These are phyloP conservation scores for Talaromyces wortmannii DNA, from an alignment of 495 filamentous ascomycete genomes.

Conservation along the genomic window DNA sequence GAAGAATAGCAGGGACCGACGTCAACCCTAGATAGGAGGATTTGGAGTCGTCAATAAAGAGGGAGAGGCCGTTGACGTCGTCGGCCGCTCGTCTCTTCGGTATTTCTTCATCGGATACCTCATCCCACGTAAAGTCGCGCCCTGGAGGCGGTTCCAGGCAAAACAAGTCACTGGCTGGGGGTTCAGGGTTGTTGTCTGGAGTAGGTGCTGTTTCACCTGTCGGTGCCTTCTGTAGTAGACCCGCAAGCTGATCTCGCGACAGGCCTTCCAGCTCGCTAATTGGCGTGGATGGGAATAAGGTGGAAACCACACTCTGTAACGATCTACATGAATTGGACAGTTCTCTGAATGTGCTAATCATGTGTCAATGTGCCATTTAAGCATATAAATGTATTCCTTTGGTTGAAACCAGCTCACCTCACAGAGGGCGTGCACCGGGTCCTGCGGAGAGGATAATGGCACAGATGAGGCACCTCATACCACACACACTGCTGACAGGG, in stretches of 20 bases:
- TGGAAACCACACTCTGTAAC: background rate
- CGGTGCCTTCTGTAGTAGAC: background rate
- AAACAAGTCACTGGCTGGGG: background rate
- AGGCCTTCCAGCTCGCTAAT: background rate
- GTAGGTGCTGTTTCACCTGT: background rate
- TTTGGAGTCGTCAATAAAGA: constrained; percentile 29
- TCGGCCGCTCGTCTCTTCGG: constrained; percentile 22
- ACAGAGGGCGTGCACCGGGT: background rate
- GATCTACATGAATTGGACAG: background rate
- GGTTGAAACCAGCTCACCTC: background rate
- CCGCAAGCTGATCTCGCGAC: background rate
- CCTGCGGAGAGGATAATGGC: background rate
- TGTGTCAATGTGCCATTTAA: background rate
- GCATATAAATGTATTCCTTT: too few relatives aligned
- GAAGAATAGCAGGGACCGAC: constrained; percentile 50
- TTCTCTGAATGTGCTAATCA: background rate
- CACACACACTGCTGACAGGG: background rate
- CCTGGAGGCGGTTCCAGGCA: background rate
- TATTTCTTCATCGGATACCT: background rate
- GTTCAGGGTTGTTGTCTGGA: background rate
- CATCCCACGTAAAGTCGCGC: background rate
- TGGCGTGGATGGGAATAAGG: background rate
- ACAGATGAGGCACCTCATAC: background rate
- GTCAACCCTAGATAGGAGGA: constrained; percentile 66
- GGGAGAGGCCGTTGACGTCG: constrained; percentile 64